Evolutionary conservation across 148 eudicot species (phyloP).

Genomic region (Linanthus parryae): DNA sequence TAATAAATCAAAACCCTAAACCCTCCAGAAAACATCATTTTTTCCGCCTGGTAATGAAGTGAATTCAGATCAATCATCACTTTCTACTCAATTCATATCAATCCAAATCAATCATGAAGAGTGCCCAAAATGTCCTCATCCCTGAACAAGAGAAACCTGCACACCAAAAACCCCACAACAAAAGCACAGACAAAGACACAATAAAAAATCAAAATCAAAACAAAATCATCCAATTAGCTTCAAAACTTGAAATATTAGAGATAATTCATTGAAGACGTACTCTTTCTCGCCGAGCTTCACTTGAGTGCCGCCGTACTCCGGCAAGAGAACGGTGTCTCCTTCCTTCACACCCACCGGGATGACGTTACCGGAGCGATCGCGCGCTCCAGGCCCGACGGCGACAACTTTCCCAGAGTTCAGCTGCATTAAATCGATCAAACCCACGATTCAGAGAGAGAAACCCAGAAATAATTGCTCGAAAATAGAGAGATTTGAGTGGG

Average conservation of each 20-base stretch:
- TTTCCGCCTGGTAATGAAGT: too few relatives aligned
- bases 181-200: background rate
- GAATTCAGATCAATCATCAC: too few relatives aligned
- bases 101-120: slow-evolving; percentile 30
- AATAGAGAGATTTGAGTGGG: too few relatives aligned
- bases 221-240: background rate
- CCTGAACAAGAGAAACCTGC: slow-evolving; percentile 36
- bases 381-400: slow-evolving; percentile 69
- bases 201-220: background rate
- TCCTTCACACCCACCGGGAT: slow-evolving; percentile 62
- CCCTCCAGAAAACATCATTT: too few relatives aligned
- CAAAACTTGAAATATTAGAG: background rate
- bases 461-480: background rate
- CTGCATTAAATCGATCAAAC: slow-evolving; percentile 18
- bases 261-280: slow-evolving; percentile 25
- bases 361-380: slow-evolving; percentile 36
- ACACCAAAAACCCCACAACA: slow-evolving; percentile 1
- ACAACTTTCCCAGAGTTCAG: slow-evolving; percentile 68
- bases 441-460: background rate
- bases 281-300: slow-evolving; percentile 70
- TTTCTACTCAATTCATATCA: too few relatives aligned
- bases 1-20: too few relatives aligned
- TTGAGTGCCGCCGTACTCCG: slow-evolving; percentile 77
- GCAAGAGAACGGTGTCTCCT: slow-evolving; percentile 74
- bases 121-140: slow-evolving; percentile 42